These are phyloP conservation scores for Neurospora tetraspora DNA, from an alignment of 495 filamentous ascomycete species.

Conservation along the genomic window DNA sequence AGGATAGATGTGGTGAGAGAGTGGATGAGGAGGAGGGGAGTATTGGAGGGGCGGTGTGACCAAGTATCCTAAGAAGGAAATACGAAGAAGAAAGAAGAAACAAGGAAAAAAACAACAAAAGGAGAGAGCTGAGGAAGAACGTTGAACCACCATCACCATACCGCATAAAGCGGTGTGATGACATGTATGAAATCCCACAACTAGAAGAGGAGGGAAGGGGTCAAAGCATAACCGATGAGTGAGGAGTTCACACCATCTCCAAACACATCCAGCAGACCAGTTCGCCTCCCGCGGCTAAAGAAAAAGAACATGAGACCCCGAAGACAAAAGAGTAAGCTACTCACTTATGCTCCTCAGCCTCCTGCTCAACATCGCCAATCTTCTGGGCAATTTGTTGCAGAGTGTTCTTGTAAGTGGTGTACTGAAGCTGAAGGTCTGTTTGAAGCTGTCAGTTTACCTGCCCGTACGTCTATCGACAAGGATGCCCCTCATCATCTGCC, in stretches of 20 bases:
- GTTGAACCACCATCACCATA: too few species aligned
- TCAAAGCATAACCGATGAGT: background rate
- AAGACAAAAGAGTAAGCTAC: conserved; percentile 19
- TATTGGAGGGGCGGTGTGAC: too few species aligned
- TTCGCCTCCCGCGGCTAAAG: background rate
- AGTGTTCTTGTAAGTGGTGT: conserved; percentile 90
- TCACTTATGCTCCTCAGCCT: conserved; percentile 96
- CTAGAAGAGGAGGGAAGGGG: background rate
- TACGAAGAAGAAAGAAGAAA: too few species aligned
- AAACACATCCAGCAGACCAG: background rate
- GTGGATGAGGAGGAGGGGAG: too few species aligned
- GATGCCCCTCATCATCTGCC: background rate
- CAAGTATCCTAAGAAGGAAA: too few species aligned
- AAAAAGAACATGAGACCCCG: background rate
- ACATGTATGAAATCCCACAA: background rate
- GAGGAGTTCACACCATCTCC: background rate
- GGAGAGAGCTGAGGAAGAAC: too few species aligned
- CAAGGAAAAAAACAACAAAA: too few species aligned
- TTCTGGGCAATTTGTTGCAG: conserved; percentile 90
- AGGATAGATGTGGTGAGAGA: too few species aligned
- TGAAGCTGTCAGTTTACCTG: background rate
- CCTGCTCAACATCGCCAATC: conserved; percentile 94
- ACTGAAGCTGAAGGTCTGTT: conserved; percentile 85
- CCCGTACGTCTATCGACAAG: background rate
- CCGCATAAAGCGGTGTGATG: background rate